Evolutionary conservation across 495 filamentous ascomycete species (phyloP).

Genomic region (Aspergillus ellipticus): DNA sequence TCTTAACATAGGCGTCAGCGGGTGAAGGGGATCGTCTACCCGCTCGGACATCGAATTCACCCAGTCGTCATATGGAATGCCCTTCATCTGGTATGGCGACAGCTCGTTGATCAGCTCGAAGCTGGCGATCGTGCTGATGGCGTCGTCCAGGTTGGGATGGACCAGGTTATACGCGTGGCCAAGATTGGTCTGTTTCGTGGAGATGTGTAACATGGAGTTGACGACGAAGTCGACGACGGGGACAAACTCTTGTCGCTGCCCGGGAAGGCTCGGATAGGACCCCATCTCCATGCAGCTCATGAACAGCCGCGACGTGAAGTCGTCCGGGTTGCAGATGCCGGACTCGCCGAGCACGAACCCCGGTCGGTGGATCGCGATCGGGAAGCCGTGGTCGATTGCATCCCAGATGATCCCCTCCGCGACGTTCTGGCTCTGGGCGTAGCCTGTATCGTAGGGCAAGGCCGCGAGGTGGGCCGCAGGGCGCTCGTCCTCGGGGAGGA

Average conservation of each 20-base stretch:
- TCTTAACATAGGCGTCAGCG: constrained; percentile 6
- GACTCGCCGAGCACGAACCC: constrained; percentile 6
- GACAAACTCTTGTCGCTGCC: constrained; percentile 8
- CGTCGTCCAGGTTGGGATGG: constrained; percentile 2
- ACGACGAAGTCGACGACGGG: constrained; percentile 15
- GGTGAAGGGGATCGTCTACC: neutral
- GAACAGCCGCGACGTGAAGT: constrained; percentile 14
- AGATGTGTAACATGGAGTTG: constrained; percentile 8
- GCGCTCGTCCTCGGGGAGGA: constrained; percentile 1
- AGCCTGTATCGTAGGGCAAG: constrained; percentile 7
- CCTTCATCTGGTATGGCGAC: neutral
- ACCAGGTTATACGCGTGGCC: constrained; percentile 15
- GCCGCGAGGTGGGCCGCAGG: neutral
- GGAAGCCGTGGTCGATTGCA: constrained; percentile 1
- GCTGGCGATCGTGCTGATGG: neutral
- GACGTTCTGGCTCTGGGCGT: constrained; percentile 9
- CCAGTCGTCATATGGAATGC: constrained; percentile 2
- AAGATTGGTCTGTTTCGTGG: neutral
- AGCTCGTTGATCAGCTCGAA: neutral
- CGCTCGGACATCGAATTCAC: neutral
- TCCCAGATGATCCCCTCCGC: constrained; percentile 4
- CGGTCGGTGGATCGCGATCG: neutral
- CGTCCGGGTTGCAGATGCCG: constrained; percentile 15
- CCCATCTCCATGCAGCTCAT: constrained; percentile 8
- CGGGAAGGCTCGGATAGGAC: constrained; percentile 11